Evolutionary conservation across 2,329 filamentous ascomycete species (phyloP), one percentile per base, ranked within the genome.

Genomic region (Phialophora expanda): DNA sequence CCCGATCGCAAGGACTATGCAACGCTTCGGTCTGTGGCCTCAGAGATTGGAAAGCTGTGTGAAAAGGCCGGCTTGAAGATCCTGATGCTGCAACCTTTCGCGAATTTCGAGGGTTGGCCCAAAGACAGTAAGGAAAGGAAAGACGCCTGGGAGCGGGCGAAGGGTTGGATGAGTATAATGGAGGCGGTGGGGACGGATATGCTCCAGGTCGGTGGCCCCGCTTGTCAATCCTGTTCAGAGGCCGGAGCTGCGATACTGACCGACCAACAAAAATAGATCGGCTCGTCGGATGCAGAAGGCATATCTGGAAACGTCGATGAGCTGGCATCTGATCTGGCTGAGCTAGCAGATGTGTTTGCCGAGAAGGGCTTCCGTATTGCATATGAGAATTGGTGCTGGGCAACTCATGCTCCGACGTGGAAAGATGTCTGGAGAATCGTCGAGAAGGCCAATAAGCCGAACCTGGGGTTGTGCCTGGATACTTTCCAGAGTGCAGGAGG

Each of bases 351-450:
- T 62, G 77, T 90, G 59, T 81, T 90, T 1, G 84, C 83, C 0
- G 74, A 81, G 24, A 82, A 85, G 55, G 82, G 82, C 0, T 85
- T 87, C 74, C 82, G 85, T 6, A 78, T 93, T 20, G 89, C 90
- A 0, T 93, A 93, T 71, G 90, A 93, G 77, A 92, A 93, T 74
- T 93, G 90, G 89, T 92, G 90, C 77, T 93, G 90, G 90, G 87
- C 87, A 0, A 91, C 89, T 0, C 85, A 87, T 56, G 88, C 89
- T 0, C 85, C 88, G 0, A 82, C 79, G 0, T 94, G 90, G 90
- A 85, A 84, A 69, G 83, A 88, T 56, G 87, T 88, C 0, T 93
- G 89, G 89, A 78, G 85, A 1, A 88, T 93, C 12, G 88, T 91
- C 3, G 73, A 84, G 68, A 81, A 81, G 53, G 88, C 88, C 1